phyloP scores from a whole-genome alignment of 73 alveolate species.

The Blepharisma stoltei region DNA sequence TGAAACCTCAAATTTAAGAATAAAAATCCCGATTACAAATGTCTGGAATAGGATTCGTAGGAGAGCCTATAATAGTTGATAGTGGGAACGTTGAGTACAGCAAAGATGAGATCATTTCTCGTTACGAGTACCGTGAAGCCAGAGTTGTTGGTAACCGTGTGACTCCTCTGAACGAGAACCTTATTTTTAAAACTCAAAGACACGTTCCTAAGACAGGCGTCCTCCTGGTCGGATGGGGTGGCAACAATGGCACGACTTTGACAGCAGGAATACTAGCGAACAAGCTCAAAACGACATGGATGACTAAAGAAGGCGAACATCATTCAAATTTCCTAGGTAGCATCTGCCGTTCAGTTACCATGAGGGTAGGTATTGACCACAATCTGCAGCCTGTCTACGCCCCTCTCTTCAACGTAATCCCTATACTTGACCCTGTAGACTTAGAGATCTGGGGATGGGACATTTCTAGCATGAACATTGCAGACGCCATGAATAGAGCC shows the following conservation, averaged over 20 bases:
- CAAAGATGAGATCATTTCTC: conserved; percentile 38
- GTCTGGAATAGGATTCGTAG: not conserved
- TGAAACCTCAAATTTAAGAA: no score
- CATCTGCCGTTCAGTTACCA: conserved; percentile 81
- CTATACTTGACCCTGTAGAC: conserved; percentile 89
- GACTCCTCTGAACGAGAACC: conserved; percentile 35
- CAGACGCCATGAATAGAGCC: conserved; percentile 89
- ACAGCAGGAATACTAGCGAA: conserved; percentile 88
- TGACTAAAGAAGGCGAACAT: conserved; percentile 80
- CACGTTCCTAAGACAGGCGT: conserved; percentile 88
- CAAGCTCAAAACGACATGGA: conserved; percentile 65
- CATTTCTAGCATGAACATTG: conserved; percentile 71
- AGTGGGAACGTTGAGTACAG: conserved; percentile 30
- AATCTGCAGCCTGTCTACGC: conserved; percentile 69
- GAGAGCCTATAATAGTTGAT: not conserved
- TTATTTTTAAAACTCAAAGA: conserved; percentile 69
- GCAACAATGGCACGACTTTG: conserved; percentile 92
- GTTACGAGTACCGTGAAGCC: conserved; percentile 45
- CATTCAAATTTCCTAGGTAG: conserved; percentile 88
- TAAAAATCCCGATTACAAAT: not conserved
- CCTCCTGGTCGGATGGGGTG: conserved; percentile 94
- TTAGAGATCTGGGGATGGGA: conserved; percentile 92
- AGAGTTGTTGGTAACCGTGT: conserved; percentile 40
- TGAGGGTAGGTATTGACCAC: conserved; percentile 66
- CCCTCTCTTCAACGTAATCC: conserved; percentile 83